A percentile compares a stretch with the other conserved stretches of the same genome.
Conservation (phyloP, 2,329 filamentous ascomycete species). For the Metarhizium rileyi region DNA sequence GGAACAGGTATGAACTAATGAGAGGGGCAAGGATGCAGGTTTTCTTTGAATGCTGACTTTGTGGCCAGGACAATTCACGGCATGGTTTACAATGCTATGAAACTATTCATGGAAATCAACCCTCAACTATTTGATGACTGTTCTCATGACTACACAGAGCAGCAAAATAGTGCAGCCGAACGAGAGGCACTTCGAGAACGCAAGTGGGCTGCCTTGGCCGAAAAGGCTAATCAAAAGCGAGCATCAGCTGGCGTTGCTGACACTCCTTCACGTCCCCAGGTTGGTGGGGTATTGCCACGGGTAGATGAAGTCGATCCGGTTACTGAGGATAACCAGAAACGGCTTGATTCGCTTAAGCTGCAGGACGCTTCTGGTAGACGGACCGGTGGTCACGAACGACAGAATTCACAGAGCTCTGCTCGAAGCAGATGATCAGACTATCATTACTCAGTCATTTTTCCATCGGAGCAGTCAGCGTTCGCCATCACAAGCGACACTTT, state of each 20-base stretch:
- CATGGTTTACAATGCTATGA: conserved; percentile 99
- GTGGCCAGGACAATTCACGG: conserved; percentile 80
- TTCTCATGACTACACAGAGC: conserved; percentile 94
- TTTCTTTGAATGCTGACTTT: not conserved
- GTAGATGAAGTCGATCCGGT: conserved; percentile 71
- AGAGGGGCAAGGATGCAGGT: not conserved
- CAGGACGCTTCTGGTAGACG: conserved; percentile 64
- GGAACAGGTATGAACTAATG: conserved; percentile 70
- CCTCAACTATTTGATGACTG: conserved; percentile 97
- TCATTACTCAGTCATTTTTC: not conserved
- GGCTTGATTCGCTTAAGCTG: conserved; percentile 81
- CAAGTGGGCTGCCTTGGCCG: conserved; percentile 80
- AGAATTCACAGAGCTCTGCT: conserved; percentile 47
- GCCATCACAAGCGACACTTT: not conserved
- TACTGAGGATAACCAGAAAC: conserved; percentile 75
- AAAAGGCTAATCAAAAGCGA: conserved; percentile 66
- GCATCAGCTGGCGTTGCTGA: conserved; percentile 23
- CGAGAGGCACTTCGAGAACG: conserved; percentile 72
- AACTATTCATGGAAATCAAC: conserved; percentile 99
- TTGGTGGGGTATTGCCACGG: conserved; percentile 31
- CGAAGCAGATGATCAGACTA: conserved; percentile 36
- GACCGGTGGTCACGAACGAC: conserved; percentile 45
- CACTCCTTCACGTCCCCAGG: conserved; percentile 27
- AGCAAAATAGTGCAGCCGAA: conserved; percentile 84
- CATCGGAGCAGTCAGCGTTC: not conserved